Conservation (phyloP, 31 red algal species). For the Asparagopsis taxiformis region DNA sequence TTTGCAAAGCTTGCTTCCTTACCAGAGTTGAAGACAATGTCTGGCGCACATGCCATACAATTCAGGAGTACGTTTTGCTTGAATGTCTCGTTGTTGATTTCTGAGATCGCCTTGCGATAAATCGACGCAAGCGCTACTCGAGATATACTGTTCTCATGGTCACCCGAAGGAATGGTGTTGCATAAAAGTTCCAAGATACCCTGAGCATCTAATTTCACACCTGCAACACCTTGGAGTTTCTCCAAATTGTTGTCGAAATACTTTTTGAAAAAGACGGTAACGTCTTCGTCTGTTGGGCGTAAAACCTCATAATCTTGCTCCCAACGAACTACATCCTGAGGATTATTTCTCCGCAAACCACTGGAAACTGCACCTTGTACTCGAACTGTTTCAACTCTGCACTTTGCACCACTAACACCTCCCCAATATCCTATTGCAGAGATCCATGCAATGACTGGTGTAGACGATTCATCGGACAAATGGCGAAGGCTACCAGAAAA, state of each 20-base stretch:
- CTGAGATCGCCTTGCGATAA: constrained; percentile 28
- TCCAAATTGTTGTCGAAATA: constrained; percentile 47
- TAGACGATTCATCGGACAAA: neutral
- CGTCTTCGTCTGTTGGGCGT: constrained; percentile 4
- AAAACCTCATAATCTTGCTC: constrained; percentile 25
- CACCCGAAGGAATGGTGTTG: neutral
- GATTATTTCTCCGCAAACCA: constrained; percentile 32
- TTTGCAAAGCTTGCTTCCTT: constrained; percentile 17
- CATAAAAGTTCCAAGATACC: constrained; percentile 50
- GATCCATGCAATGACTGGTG: constrained; percentile 27
- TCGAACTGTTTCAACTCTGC: constrained; percentile 21
- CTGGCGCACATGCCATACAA: constrained; percentile 47
- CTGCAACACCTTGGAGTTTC: constrained; percentile 9
- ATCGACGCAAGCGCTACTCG: neutral
- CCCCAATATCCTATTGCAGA: constrained; percentile 62
- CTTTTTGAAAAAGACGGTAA: constrained; percentile 16
- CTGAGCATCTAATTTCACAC: constrained; percentile 53
- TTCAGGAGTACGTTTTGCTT: constrained; percentile 16
- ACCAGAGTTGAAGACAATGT: constrained; percentile 37
- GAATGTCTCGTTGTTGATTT: constrained; percentile 16
- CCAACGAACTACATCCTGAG: constrained; percentile 16
- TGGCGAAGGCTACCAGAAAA: constrained; percentile 17
- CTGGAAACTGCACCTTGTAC: constrained; percentile 29
- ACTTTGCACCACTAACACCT: constrained; percentile 22
- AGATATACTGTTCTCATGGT: too few relatives aligned